Evolutionary conservation across 2,329 filamentous ascomycete species (phyloP).

Genomic region (Epichloe hybrida): DNA sequence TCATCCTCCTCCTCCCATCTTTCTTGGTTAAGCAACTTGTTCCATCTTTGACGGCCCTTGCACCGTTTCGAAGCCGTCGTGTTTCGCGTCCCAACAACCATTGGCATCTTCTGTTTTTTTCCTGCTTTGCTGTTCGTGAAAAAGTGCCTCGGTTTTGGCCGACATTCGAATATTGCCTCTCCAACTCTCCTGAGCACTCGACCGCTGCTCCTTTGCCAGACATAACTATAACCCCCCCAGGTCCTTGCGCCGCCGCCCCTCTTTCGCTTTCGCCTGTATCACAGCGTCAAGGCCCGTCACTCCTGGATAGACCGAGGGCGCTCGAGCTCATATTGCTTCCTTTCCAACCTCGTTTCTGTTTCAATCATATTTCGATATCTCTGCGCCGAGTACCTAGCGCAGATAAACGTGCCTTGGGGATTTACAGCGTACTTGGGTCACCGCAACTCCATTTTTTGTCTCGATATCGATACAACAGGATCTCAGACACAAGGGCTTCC

Average conservation of each 20-base stretch:
- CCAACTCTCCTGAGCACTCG: background rate
- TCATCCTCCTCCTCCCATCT: background rate
- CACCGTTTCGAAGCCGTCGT: background rate
- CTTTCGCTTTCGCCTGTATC: constrained; percentile 1
- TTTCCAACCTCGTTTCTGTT: background rate
- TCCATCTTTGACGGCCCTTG: background rate
- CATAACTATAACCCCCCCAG: background rate
- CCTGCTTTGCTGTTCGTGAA: background rate
- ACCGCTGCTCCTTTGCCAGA: constrained; percentile 4
- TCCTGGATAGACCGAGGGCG: background rate
- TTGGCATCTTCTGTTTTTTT: background rate
- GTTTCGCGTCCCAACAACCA: background rate
- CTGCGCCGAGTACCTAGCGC: background rate
- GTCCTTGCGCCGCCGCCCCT: constrained; percentile 6
- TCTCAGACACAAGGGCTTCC: background rate
- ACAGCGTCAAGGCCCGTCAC: background rate
- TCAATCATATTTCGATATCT: background rate
- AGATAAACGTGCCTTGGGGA: background rate
- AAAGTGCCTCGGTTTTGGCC: background rate
- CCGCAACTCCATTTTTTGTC: background rate
- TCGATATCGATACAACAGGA: background rate
- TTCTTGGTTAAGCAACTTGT: background rate
- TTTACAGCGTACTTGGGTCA: background rate
- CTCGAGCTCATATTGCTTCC: background rate
- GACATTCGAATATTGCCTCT: background rate